Base-by-base conservation (phyloP, 768 basidiomycete genomes). In the Chalciporus chontae region DNA sequence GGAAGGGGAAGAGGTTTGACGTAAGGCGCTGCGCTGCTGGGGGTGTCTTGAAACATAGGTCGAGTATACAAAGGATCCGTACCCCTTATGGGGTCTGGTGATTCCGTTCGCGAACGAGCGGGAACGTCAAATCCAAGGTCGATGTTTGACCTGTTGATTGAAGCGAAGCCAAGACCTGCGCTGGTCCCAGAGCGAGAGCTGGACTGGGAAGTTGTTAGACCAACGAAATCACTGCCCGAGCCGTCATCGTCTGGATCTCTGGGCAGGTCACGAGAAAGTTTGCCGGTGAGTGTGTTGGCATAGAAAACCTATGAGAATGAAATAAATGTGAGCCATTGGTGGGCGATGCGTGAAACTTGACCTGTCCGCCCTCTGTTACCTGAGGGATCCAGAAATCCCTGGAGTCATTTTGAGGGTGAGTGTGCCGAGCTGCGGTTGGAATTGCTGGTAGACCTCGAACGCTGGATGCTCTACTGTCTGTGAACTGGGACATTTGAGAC, bases 371-470 rank as follows among this genome's bases (percentile, higher is more conserved):
- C 13, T 76, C 67, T 2, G 88, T 85, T 43, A 95, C 81, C 60
- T 85, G 81, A 9, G 94, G 94, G 57, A 94, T 84, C 94, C 94
- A 97, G 65, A 86, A 94, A 58, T 94, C 88, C 57, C 76, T 81
- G 15, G 78, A 75, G 23, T 41, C 47, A 42, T 56, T 39, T 3
- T 51, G 43, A 3, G 43, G 47, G 15, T 62, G 40, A 0, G 49
- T n/a, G 7, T 26, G 38, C 11, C n/a, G 21, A 14, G 55, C 9
- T 17, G 37, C 29, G 17, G 52, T 40, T 37, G 65, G 65, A 37
- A 67, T 54, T 24, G 62, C 58, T n/a, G 65, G 65, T 17, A 67
- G 62, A 10, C 62, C 67, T 54, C 65, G 57, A 34, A 67, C 42
- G 32, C 66, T 66, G n/a, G n/a, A n/a, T n/a, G 48, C 44, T 57